Base-by-base conservation (phyloP, 78 protist species). In the Dictyostelium capitatum region DNA sequence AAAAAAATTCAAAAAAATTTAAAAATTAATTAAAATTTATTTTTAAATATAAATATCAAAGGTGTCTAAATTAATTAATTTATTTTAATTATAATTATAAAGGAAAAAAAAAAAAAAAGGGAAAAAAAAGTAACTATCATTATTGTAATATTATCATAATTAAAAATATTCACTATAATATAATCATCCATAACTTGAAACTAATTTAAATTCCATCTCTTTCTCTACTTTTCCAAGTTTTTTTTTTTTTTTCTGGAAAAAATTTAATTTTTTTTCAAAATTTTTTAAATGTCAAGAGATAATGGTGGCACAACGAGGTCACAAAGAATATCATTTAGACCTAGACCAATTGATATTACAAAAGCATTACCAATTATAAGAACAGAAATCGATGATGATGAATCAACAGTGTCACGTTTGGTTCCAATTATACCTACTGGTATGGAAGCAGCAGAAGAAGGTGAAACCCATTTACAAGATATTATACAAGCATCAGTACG, bases 281-380 rank as follows among this genome's bases (percentile, higher is more conserved):
- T 51, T 51, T 51, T 51, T 15, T 30, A 41, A 32, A 67, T 67
- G 75, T 25, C 75, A 67, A 32, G 75, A 32, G 43, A 37, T 37
- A 67, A 32, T 25, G 75, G 72, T 54, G 73, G 83, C 8, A 19
- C 72, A 15, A 54, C 53, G 0, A 51, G 83, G 28, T 51, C 37
- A 56, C 30, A 30, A 25, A 79, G 92, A 28, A 87, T 87, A 30
- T 87, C 93, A 48, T 87, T 87, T 77, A 51, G 93, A 57, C 93
- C 93, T 11, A 80, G 93, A 75, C 93, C 93, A 25, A 87, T 87
- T 30, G 93, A 87, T 87, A 80, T 87, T n/a, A 17, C 64, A 2
- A 87, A 87, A 47, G 84, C 93, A 50, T 57, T 87, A 8, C 93
- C 93, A 20, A 87, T 87, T 50, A 78, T 87, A 9, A n/a, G 93